Conservation (phyloP, 225 moss, liverwort and hornwort genomes). For the Sphagnum contortum region DNA sequence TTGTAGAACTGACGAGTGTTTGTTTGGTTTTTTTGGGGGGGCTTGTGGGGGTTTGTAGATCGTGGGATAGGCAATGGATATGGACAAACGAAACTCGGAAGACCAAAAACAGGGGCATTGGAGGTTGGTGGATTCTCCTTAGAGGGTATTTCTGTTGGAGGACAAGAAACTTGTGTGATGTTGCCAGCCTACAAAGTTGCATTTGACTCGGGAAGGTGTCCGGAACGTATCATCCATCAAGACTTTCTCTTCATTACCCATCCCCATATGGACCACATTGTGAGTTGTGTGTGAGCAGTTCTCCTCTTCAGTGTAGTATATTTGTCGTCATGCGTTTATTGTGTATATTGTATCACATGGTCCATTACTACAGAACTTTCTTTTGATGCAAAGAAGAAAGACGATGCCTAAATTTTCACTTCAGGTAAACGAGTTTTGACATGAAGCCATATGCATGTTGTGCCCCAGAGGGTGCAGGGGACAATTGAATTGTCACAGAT, state of each 20-base stretch:
- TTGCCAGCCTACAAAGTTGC: constrained; percentile 75
- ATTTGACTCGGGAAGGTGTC: constrained; percentile 91
- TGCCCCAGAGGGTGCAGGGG: too few relatives aligned
- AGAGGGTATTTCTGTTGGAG: constrained; percentile 91
- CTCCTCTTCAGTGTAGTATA: too few relatives aligned
- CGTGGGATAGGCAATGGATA: constrained; percentile 31
- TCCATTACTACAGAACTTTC: too few relatives aligned
- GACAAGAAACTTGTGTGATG: constrained; percentile 96
- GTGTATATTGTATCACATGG: too few relatives aligned
- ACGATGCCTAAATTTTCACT: background rate
- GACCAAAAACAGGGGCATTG: constrained; percentile 39
- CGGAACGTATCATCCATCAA: constrained; percentile 72
- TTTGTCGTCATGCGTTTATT: too few relatives aligned
- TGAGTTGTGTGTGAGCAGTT: constrained; percentile 15
- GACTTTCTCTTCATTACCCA: constrained; percentile 89
- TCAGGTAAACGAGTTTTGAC: too few relatives aligned
- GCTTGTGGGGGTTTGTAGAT: too few relatives aligned
- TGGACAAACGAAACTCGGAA: constrained; percentile 51
- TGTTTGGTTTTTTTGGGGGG: too few relatives aligned
- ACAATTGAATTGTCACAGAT: too few relatives aligned
- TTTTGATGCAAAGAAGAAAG: background rate
- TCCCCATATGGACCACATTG: constrained; percentile 97
- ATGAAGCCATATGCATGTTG: too few relatives aligned
- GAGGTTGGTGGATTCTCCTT: constrained; percentile 77
- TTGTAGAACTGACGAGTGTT: too few relatives aligned